Conservation (phyloP, 2,329 filamentous ascomycete genomes). For the Colletotrichum kahawae region DNA sequence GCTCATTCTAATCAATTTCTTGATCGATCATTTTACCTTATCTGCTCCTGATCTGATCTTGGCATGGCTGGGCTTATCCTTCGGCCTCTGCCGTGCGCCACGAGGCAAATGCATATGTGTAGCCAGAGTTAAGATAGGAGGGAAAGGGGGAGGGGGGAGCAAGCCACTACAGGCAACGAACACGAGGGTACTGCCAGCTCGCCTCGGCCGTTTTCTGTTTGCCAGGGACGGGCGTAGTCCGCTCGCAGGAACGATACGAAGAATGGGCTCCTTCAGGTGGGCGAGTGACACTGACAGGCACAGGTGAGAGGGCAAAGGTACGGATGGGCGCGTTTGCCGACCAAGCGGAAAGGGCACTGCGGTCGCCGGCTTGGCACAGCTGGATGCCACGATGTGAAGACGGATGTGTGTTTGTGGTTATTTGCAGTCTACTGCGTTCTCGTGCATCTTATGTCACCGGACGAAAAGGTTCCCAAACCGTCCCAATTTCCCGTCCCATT, state of each 20-base stretch:
- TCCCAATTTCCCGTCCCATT: not conserved
- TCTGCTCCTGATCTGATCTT: not conserved
- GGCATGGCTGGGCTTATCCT: not conserved
- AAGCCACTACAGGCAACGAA: not conserved
- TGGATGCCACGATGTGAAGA: not conserved
- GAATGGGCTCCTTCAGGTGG: not conserved
- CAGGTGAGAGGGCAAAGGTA: not conserved
- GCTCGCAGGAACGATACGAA: not conserved
- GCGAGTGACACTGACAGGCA: not conserved
- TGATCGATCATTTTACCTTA: not conserved
- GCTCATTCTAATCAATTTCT: not conserved
- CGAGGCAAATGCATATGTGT: not conserved
- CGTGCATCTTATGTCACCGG: not conserved
- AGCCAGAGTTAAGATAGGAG: not conserved
- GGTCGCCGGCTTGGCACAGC: not conserved
- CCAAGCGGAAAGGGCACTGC: not conserved
- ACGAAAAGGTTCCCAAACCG: not conserved
- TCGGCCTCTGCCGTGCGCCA: constrained; percentile 12
- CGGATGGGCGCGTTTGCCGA: not conserved
- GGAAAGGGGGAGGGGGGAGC: not conserved
- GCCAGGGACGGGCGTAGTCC: not conserved
- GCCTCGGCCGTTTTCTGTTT: not conserved
- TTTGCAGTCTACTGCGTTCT: constrained; percentile 1
- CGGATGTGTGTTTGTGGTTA: not conserved
- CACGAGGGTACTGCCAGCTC: not conserved